A percentile compares a stretch with the other conserved stretches of the same genome.
These are phyloP conservation scores for Claviceps sp. DNA, from an alignment of 2,329 filamentous ascomycete species.

Conservation along the genomic window DNA sequence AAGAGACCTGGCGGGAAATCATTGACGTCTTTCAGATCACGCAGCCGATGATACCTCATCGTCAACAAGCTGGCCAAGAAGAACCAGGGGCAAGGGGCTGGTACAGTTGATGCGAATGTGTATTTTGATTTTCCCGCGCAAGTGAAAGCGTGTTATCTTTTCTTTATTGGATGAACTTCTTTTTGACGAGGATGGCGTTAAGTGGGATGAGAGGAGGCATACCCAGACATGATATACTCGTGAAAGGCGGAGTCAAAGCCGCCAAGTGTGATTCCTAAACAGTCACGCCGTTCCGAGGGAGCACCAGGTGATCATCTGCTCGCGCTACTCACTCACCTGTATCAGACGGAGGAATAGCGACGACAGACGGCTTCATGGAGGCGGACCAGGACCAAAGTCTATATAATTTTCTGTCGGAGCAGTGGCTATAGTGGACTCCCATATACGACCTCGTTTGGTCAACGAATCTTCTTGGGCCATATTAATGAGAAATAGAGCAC, in stretches of 20 bases:
- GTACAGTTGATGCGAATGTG: constrained; percentile 38
- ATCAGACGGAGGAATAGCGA: background rate
- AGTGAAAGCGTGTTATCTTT: background rate
- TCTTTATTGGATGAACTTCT: background rate
- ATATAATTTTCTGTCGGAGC: background rate
- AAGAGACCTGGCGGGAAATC: constrained; percentile 67
- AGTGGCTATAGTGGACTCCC: background rate
- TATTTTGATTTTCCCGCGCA: background rate
- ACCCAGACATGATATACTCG: background rate
- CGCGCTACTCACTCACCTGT: background rate
- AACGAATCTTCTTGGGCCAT: background rate
- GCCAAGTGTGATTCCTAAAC: background rate
- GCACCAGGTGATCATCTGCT: background rate
- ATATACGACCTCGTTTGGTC: background rate
- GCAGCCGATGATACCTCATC: constrained; percentile 75
- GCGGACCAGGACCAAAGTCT: background rate
- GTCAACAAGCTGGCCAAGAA: constrained; percentile 42
- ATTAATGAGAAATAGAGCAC: no score
- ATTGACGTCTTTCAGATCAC: constrained; percentile 63
- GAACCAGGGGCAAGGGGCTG: constrained; percentile 47
- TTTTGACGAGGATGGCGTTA: background rate
- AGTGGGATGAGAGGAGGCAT: background rate
- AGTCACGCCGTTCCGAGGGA: background rate
- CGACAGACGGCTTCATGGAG: background rate
- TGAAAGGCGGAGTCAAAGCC: background rate